A percentile compares a stretch with the other conserved stretches of the same genome.
Conservation (phyloP, 768 basidiomycete species). For the Russula emetica region DNA sequence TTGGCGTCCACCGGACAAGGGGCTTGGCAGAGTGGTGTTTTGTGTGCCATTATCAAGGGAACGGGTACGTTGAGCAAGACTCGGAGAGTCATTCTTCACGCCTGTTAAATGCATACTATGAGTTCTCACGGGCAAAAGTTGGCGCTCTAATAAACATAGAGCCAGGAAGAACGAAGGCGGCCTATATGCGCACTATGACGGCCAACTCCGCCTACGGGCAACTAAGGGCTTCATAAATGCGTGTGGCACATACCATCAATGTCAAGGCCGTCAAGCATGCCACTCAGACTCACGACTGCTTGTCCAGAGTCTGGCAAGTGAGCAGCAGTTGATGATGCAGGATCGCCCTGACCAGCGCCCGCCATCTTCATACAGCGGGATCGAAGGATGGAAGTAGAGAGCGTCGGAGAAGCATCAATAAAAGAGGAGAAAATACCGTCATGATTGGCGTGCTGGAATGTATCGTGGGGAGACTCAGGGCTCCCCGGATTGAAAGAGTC, state of each 20-base stretch:
- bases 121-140: background rate
- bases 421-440: slow-evolving; percentile 27
- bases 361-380: background rate
- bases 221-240: too few relatives aligned
- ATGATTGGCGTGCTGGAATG: background rate
- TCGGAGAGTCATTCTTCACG: background rate
- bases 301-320: slow-evolving; percentile 10
- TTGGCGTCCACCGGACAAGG: background rate
- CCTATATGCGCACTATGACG: background rate
- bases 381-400: background rate
- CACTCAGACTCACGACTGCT: slow-evolving; percentile 16
- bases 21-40: background rate
- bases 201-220: background rate
- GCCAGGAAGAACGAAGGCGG: background rate
- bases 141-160: background rate
- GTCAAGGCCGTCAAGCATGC: slow-evolving; percentile 24
- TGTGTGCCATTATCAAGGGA: slow-evolving; percentile 23
- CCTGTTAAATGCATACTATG: background rate
- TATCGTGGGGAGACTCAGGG: background rate
- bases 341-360: background rate
- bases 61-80: slow-evolving; percentile 11
- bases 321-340: background rate
- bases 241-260: slow-evolving; percentile 21
- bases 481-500: background rate
- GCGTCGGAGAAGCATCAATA: slow-evolving; percentile 11